phyloP scores from a whole-genome alignment of 805 yeast genomes.

The Yarrowia sp. region DNA sequence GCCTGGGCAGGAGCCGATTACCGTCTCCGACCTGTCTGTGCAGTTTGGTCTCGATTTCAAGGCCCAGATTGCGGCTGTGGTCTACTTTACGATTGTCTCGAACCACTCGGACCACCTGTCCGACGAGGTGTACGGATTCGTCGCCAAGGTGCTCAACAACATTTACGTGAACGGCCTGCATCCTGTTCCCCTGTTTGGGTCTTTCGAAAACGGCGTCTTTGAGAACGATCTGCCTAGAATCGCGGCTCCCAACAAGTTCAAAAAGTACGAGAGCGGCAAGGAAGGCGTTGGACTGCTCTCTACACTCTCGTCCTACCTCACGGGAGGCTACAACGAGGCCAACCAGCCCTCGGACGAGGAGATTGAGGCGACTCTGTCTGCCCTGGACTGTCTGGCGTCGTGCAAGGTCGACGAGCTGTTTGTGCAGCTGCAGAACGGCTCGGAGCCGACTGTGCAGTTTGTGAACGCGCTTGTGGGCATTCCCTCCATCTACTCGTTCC shows the following conservation, averaged over 20 bases:
- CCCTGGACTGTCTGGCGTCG: conserved; percentile 77
- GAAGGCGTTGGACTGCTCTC: conserved; percentile 74
- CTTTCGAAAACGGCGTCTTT: conserved; percentile 32
- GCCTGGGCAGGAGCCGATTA: conserved; percentile 50
- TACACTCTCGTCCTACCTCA: conserved; percentile 86
- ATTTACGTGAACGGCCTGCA: conserved; percentile 21
- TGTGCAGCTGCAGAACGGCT: conserved; percentile 46
- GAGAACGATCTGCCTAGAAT: conserved; percentile 55
- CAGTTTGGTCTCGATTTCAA: conserved; percentile 86
- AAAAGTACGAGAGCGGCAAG: conserved; percentile 57
- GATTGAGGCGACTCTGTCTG: conserved; percentile 77
- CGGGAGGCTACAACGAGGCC: conserved; percentile 80
- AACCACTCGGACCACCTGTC: neutral
- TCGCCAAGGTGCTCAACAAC: conserved; percentile 16
- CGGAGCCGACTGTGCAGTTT: conserved; percentile 27
- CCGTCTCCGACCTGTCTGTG: conserved; percentile 78
- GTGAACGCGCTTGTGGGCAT: neutral
- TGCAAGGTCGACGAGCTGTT: conserved; percentile 60
- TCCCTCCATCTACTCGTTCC: conserved; percentile 4
- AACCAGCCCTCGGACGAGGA: conserved; percentile 94
- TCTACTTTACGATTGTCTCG: conserved; percentile 65
- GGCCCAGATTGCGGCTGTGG: conserved; percentile 86
- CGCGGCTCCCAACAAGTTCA: conserved; percentile 63
- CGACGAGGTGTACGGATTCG: neutral
- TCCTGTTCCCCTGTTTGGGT: conserved; percentile 5